Base-by-base conservation (phyloP, 192 early-diverging fungal genomes). In the Anaeromyces robustus region DNA sequence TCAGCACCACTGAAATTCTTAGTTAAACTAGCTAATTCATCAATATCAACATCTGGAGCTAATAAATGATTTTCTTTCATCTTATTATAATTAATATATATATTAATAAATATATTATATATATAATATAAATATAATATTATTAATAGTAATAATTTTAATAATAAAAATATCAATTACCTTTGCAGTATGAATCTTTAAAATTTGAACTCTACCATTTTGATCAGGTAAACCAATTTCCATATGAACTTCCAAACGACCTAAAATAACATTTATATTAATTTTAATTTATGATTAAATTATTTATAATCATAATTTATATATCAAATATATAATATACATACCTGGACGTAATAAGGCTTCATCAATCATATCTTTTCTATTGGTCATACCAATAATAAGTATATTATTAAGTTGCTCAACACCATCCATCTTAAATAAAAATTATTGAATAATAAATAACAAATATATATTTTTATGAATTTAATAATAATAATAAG, bases 1-100 rank as follows among this genome's bases (percentile, higher is more conserved):
- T 99, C 97, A 34, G 97, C 97, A 83, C 97, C 97, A 83, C 92
- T 95, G 84, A 93, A 99, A 90, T 99, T 99, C 86, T 97, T 97
- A 29, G 96, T 97, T 84, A 94, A 82, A 0, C 86, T 86, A 2
- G 96, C 96, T 81, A 99, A 86, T 85, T 98, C 95, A 11, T 83
- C 81, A 77, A 99, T 84, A 80, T 93, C 86, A 30, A 99, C 97
- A 85, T 97, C 96, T 6, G 59, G 17, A 30, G 88, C 95, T 52
- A 98, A 83, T 26, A 98, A 86, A 79, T 92, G 87, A 86, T 95
- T 94, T 77, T 93, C 81, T 32, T 89, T 87, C 89, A 96, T 97
- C 91, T 94, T 81, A 29, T 30, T 30, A 78, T 77, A 80, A 31
- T 31, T 80, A 9, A 13, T 78, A 79, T 77, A n/a, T n/a, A n/a